Evolutionary conservation across 2,329 filamentous ascomycete genomes (phyloP), one percentile per base, ranked within the genome.

Genomic region (Colletotrichum echinochloae): DNA sequence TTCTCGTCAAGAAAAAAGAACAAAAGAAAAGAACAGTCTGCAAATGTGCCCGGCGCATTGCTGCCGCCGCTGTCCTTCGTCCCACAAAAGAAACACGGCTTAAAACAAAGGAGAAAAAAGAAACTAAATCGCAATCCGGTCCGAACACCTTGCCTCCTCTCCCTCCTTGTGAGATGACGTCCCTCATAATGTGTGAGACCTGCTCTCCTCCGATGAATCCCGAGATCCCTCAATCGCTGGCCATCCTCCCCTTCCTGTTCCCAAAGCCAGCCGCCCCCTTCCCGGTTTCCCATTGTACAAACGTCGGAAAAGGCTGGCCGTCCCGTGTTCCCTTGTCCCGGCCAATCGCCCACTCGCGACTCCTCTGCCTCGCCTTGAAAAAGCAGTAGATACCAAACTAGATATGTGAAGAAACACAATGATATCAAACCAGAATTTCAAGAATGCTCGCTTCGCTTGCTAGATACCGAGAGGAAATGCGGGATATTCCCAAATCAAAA

Each of bases 401-500:
- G 66, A 66, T 65, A 71, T 64, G 65, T 68, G 55, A 60, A 54
- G 30, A 23, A 71, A 71, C 66, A 71, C 37, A 61, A 33, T 49
- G 44, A 72, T 65, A 60, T 44, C 54, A 63, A 46, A 68, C 65
- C 39, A 60, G 61, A 73, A 72, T 49, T 56, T 35, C 59, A 61
- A 70, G 59, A 73, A 73, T 70, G 66, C 73, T 72, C 70, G 73
- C 73, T 73, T 73, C 72, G 74, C 73, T 75, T 77, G 78, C 77
- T 80, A 78, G 74, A 78, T 78, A 78, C 76, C 74, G 75, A 77
- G 74, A 74, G 51, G 74, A 77, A 78, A 77, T 76, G 33, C 26
- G 51, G 20, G 72, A 75, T 73, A 74, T 75, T 73, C 75, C 75
- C 18, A 20, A 33, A n/a, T 46, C 20, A 37, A 54, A 54, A 8